These are phyloP conservation scores for Phytophthora pluvialis DNA, from an alignment of 352 stramenopile genomes.

Conservation along the genomic window DNA sequence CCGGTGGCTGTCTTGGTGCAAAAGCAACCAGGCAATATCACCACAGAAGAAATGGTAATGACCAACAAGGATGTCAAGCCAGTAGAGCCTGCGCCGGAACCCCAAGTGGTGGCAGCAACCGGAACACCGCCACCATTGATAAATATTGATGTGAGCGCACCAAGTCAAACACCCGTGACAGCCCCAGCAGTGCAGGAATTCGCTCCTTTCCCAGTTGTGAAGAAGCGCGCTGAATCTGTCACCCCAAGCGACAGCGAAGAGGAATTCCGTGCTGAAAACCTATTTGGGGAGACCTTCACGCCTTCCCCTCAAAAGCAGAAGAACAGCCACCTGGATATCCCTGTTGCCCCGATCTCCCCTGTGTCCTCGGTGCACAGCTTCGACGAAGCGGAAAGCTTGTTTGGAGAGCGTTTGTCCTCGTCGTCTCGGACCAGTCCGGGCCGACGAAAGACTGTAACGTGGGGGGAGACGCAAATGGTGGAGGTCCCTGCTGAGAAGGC, in stretches of 20 bases:
- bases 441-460: slow-evolving; percentile 39
- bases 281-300: slow-evolving; percentile 32
- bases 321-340: neutral
- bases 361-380: slow-evolving; percentile 33
- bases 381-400: slow-evolving; percentile 56
- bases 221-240: slow-evolving; percentile 2
- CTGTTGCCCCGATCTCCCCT: slow-evolving; percentile 7
- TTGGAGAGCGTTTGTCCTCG: slow-evolving; percentile 47
- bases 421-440: slow-evolving; percentile 15
- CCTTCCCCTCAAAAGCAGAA: slow-evolving; percentile 1
- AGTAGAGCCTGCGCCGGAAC: slow-evolving; percentile 24
- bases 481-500: slow-evolving; percentile 7
- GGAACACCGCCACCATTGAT: slow-evolving; percentile 4
- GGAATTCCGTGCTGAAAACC: slow-evolving; percentile 16
- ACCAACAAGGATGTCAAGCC: slow-evolving; percentile 1
- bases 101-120: neutral
- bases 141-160: slow-evolving; percentile 8
- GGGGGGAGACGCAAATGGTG: slow-evolving; percentile 26
- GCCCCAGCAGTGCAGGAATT: neutral
- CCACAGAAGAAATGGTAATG: neutral
- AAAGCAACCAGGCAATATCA: neutral
- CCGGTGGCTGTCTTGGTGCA: neutral
- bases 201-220: neutral
- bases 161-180: neutral
- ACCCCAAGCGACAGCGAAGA: slow-evolving; percentile 28